These are phyloP conservation scores for Lotus japonicus DNA, from an alignment of 306 rosid species.

Conservation along the genomic window DNA sequence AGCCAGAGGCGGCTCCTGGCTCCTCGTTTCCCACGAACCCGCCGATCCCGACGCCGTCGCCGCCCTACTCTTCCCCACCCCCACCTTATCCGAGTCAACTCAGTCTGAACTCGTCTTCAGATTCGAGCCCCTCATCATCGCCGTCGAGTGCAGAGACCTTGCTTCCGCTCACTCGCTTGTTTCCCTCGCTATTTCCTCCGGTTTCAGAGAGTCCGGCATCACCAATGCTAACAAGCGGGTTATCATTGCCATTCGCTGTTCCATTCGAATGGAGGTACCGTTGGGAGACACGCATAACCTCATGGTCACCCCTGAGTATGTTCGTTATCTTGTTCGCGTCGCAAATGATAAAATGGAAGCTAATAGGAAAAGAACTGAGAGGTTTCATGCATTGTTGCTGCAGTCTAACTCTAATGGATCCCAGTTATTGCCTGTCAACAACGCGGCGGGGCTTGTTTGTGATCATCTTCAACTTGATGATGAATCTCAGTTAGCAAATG, in stretches of 20 bases:
- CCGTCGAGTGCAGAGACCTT: slow-evolving; percentile 78
- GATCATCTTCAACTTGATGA: slow-evolving; percentile 19
- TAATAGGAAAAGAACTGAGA: slow-evolving; percentile 63
- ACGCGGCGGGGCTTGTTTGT: slow-evolving; percentile 15
- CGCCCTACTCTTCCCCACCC: slow-evolving; percentile 44
- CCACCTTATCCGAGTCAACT: slow-evolving; percentile 27
- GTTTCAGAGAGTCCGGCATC: slow-evolving; percentile 91
- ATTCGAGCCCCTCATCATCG: slow-evolving; percentile 85
- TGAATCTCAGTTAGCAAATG: slow-evolving; percentile 23
- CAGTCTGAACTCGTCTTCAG: slow-evolving; percentile 64
- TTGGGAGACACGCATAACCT: slow-evolving; percentile 50
- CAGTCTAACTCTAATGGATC: slow-evolving; percentile 26
- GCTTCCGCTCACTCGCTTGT: slow-evolving; percentile 72
- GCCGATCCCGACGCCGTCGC: slow-evolving; percentile 61
- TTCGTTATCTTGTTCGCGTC: slow-evolving; percentile 54
- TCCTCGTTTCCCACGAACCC: slow-evolving; percentile 64
- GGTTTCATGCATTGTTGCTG: slow-evolving; percentile 53
- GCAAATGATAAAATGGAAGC: slow-evolving; percentile 89
- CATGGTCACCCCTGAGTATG: slow-evolving; percentile 65
- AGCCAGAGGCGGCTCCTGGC: slow-evolving; percentile 86
- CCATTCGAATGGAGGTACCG: slow-evolving; percentile 79
- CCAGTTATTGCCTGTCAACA: no score
- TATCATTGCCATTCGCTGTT: slow-evolving; percentile 86
- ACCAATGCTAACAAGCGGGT: slow-evolving; percentile 68
- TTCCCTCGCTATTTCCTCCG: slow-evolving; percentile 71